These are phyloP conservation scores for Nakazawaea ambrosiae DNA, from an alignment of 805 yeast species.

Conservation along the genomic window DNA sequence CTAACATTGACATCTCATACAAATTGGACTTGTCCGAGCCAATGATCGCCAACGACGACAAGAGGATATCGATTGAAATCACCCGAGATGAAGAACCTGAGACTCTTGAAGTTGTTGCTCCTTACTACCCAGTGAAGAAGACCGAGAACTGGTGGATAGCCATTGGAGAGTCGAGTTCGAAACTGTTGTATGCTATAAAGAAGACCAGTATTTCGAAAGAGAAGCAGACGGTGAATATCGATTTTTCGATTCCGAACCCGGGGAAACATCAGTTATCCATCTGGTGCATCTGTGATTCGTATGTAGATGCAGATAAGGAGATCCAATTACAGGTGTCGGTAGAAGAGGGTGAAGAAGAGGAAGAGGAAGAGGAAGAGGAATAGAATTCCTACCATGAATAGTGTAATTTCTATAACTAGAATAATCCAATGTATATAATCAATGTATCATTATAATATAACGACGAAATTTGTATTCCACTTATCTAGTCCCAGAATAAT, in stretches of 20 bases:
- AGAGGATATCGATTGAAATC: constrained; percentile 39
- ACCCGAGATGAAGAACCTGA: constrained; percentile 73
- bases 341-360: constrained; percentile 15
- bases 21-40: constrained; percentile 35
- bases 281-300: constrained; percentile 90
- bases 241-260: constrained; percentile 47
- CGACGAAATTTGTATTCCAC: too few species aligned
- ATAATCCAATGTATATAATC: too few species aligned
- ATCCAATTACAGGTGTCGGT: constrained; percentile 45
- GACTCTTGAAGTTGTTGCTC: constrained; percentile 51
- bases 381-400: too few species aligned
- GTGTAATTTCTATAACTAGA: too few species aligned
- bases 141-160: constrained; percentile 84
- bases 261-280: constrained; percentile 60
- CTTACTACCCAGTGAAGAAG: constrained; percentile 53
- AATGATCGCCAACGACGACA: constrained; percentile 41
- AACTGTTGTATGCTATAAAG: constrained; percentile 66
- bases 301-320: constrained; percentile 90
- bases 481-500: too few species aligned
- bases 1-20: constrained; percentile 69
- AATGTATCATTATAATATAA: too few species aligned
- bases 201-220: constrained; percentile 50
- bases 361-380: constrained; percentile 18
- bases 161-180: constrained; percentile 56
- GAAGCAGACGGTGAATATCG: constrained; percentile 43